Conservation (phyloP, 345 rosid genomes). For the Aegle marmelos region DNA sequence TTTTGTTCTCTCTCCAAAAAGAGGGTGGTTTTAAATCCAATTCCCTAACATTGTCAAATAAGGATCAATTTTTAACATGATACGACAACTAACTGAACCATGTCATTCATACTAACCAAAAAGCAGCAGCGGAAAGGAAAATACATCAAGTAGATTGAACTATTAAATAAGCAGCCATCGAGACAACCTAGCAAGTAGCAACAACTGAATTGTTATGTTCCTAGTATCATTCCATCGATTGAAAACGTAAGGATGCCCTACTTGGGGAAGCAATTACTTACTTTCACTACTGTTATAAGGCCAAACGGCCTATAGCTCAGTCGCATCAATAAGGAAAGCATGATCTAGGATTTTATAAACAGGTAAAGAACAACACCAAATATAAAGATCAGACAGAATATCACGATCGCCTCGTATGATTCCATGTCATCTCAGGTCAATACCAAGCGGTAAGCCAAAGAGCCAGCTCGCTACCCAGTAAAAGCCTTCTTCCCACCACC, state of each 20-base stretch:
- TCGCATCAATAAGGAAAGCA: not conserved
- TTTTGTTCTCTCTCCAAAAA: not conserved
- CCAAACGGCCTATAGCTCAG: not conserved
- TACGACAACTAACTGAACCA: not conserved
- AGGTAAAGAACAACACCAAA: not conserved
- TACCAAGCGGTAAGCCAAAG: not conserved
- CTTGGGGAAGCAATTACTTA: not conserved
- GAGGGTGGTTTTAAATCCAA: not conserved
- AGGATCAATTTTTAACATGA: not conserved
- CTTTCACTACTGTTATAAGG: not conserved
- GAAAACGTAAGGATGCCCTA: not conserved
- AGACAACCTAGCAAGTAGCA: not conserved
- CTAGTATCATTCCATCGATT: not conserved
- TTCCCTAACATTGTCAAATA: not conserved
- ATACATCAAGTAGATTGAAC: not conserved
- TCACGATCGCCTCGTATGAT: not conserved
- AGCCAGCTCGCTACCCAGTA: constrained; percentile 31
- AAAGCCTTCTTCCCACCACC: constrained; percentile 51
- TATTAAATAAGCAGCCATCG: not conserved
- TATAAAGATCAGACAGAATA: not conserved
- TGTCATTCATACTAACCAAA: not conserved
- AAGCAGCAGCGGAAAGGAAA: not conserved
- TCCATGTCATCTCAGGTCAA: not conserved
- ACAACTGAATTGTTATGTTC: not conserved
- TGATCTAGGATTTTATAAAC: constrained; percentile 19